These are phyloP conservation scores for Straminergon stramineum DNA, from an alignment of 225 moss, liverwort and hornwort species.

Conservation along the genomic window DNA sequence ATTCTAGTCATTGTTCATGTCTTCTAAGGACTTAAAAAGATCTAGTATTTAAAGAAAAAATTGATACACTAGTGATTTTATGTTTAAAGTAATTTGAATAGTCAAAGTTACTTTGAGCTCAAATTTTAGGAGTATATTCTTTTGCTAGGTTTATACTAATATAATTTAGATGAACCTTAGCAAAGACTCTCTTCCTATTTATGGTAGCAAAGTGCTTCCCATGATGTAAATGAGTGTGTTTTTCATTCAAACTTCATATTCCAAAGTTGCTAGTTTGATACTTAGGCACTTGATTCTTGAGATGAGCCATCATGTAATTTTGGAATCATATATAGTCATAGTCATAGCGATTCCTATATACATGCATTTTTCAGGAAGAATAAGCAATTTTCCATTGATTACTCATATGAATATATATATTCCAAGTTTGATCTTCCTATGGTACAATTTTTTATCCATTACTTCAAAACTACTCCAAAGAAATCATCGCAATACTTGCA, in stretches of 20 bases:
- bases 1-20: no score
- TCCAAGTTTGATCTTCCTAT: neutral
- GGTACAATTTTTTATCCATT: no score
- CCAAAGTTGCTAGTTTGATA: neutral
- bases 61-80: neutral
- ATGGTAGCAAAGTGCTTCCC: neutral
- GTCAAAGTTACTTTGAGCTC: neutral
- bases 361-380: neutral
- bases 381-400: neutral
- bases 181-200: neutral
- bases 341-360: neutral
- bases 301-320: neutral
- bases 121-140: neutral
- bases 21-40: neutral
- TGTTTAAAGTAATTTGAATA: neutral
- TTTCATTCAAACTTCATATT: no score
- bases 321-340: neutral
- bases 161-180: neutral
- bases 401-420: no score
- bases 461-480: neutral
- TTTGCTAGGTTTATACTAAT: neutral
- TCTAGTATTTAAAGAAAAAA: neutral
- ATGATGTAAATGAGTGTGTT: neutral
- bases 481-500: neutral
- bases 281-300: rapidly evolving